Evolutionary conservation across 192 early-diverging fungal genomes (phyloP).

Genomic region (Dissophora ornata): DNA sequence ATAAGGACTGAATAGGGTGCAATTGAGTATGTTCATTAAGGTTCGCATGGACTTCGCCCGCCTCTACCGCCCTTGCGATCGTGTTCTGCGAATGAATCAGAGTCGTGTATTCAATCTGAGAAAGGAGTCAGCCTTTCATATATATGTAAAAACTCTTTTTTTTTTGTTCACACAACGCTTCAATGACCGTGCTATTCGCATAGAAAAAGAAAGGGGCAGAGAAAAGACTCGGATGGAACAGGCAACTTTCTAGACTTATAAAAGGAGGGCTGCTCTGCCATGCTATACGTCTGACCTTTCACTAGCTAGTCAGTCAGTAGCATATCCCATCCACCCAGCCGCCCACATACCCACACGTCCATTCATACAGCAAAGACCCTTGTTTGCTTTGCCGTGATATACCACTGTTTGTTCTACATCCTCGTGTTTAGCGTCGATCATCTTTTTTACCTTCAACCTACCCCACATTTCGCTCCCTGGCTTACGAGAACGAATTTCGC

Average conservation of each 20-base stretch:
- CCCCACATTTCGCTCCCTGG: no score
- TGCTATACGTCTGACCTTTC: not conserved
- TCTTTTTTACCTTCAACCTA: conserved; percentile 1
- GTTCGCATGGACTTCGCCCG: conserved; percentile 4
- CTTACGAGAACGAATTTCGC: no score
- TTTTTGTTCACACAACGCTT: not conserved
- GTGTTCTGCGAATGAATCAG: not conserved
- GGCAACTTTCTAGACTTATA: conserved; percentile 4
- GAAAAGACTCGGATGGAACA: no score
- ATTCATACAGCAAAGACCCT: no score
- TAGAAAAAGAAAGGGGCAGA: no score
- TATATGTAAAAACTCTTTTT: conserved; percentile 22
- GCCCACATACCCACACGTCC: no score
- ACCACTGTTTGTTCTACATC: no score
- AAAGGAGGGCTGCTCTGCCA: not conserved
- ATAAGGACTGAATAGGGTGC: conserved; percentile 20
- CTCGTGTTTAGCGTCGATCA: not conserved
- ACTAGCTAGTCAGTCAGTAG: no score
- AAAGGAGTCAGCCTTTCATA: conserved; percentile 18
- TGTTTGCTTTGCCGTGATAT: no score
- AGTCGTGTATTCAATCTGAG: conserved; percentile 9
- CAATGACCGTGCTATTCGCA: no score
- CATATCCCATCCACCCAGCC: no score
- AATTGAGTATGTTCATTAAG: conserved; percentile 2
- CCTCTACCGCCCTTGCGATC: not conserved